Evolutionary conservation across 352 stramenopile genomes (phyloP), one percentile per base, ranked within the genome.

Genomic region (Thraustochytrium striatum): DNA sequence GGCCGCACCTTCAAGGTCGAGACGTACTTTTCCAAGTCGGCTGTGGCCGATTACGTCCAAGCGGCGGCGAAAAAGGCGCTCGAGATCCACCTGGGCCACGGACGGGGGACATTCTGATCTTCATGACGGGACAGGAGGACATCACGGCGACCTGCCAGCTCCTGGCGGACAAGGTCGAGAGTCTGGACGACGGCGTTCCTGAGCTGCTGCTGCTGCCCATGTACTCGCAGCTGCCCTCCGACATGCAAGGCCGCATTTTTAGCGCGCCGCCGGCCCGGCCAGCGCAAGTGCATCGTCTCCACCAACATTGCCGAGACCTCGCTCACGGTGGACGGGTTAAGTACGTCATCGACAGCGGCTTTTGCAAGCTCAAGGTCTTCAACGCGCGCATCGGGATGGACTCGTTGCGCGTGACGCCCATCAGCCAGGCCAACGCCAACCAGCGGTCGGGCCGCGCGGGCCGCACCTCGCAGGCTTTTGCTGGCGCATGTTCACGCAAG

Each of bases 331-430:
- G 92, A 98, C 83, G 95, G 95, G 41, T 99, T 84, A 93, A 94
- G 79, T 98, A 98, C 84, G 95, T 99, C 3, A 97, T 99, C 36
- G 95, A 99, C 85, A 89, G 89, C 2, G 96, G 96, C 1, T 99
- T 94, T 83, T 98, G 92, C 86, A 99, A 99, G 82, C 91, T 99
- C 16, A 99, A 99, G 83, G 95, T 99, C 19, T 99, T 98, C 88
- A 99, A 99, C 87, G 93, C 95, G 0, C 96, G 95, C 83, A 98
- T 99, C 84, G 96, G 96, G 69, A 99, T 99, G 96, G 95, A 99
- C 85, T 91, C 95, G 3, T 85, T 99, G 25, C 92, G 98, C 68
- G 79, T 97, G 16, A 95, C 85, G 21, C 96, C 95, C 2, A 93
- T 99, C 57, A 97, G 90, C 39, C 92, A 98, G 86, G 95, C 97